Percentiles rank a stretch among this genome's conserved stretches.
These are phyloP conservation scores for Fusarium coicis DNA, from an alignment of 2,329 filamentous ascomycete genomes.

Conservation along the genomic window DNA sequence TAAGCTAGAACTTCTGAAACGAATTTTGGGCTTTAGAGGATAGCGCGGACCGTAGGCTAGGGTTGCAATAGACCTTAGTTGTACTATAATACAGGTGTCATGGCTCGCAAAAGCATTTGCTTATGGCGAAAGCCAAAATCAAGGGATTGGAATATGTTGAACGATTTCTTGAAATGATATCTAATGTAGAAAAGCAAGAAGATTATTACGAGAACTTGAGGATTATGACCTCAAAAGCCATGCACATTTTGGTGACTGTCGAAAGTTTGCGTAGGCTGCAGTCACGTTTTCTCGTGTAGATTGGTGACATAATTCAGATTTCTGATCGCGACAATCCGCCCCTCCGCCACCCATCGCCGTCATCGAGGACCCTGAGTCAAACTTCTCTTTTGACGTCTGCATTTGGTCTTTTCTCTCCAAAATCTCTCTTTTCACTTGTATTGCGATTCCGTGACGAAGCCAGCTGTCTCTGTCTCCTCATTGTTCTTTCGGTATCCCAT, in stretches of 20 bases:
- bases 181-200: neutral
- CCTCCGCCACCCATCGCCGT: slow-evolving; percentile 42
- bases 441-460: neutral
- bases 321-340: slow-evolving; percentile 41
- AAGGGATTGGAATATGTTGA: neutral
- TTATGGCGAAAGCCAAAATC: slow-evolving; percentile 1
- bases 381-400: neutral
- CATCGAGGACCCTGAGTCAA: neutral
- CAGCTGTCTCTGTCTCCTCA: neutral
- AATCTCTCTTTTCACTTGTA: neutral
- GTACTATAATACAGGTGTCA: slow-evolving; percentile 32
- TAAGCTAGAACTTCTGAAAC: slow-evolving; percentile 51
- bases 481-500: neutral
- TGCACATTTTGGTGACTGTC: neutral
- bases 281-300: slow-evolving; percentile 49
- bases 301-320: slow-evolving; percentile 42
- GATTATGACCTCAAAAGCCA: neutral
- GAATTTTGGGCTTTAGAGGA: slow-evolving; percentile 3
- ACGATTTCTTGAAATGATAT: neutral
- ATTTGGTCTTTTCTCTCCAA: neutral
- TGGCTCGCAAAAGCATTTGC: slow-evolving; percentile 23
- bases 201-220: neutral
- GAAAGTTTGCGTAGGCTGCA: neutral
- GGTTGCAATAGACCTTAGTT: slow-evolving; percentile 26
- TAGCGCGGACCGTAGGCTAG: slow-evolving; percentile 13